Conservation (phyloP, 2,329 filamentous ascomycete species). For the Botrytis galanthina region DNA sequence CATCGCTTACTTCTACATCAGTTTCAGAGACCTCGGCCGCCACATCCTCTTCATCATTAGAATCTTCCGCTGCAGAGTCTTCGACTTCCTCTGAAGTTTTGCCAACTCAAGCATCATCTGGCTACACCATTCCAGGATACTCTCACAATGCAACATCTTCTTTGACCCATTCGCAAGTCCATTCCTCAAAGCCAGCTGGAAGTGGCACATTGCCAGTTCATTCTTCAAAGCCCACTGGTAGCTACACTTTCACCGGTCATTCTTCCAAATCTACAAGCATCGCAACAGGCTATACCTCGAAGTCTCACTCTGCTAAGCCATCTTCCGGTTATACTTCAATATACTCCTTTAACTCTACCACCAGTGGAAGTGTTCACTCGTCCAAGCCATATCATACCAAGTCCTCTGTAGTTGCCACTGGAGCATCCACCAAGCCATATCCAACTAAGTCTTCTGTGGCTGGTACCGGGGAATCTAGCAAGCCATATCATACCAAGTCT, state of each 20-base stretch:
- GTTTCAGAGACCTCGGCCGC: neutral
- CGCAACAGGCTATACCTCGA: neutral
- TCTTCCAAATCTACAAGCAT: neutral
- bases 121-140: neutral
- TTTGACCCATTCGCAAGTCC: neutral
- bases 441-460: neutral
- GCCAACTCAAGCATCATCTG: neutral
- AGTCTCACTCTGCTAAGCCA: neutral
- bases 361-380: neutral
- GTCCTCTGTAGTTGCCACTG: neutral
- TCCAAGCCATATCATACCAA: neutral
- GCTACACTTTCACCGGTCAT: neutral
- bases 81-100: neutral
- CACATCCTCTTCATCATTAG: constrained; percentile 4
- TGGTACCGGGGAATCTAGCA: neutral
- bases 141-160: neutral
- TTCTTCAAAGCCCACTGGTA: neutral
- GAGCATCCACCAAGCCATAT: neutral
- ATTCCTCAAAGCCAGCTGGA: neutral
- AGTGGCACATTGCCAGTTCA: neutral
- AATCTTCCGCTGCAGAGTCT: neutral
- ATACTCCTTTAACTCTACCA: neutral
- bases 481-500: neutral
- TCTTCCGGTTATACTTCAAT: constrained; percentile 16
- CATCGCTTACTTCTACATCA: neutral